A percentile compares a stretch with the other conserved stretches of the same genome.
Conservation (phyloP, 768 basidiomycete genomes). For the Boletus huronensis region DNA sequence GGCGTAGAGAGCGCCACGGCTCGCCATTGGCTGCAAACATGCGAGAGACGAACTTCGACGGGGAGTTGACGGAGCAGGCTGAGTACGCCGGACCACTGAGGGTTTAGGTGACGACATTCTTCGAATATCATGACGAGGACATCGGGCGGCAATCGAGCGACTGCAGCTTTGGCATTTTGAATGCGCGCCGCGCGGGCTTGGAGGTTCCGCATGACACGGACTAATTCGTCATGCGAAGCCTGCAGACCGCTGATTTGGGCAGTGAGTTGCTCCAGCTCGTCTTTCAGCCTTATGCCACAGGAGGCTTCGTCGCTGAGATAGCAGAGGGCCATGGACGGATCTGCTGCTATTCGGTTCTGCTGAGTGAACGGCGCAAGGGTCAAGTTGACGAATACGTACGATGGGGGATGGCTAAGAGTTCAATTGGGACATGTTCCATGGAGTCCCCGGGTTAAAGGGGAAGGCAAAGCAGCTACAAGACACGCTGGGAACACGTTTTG, state of each 20-base stretch:
- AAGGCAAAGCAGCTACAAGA: constrained; percentile 9
- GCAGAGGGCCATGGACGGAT: constrained; percentile 21
- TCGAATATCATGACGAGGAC: constrained; percentile 32
- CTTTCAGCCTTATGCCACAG: constrained; percentile 2
- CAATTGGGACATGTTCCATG: constrained; percentile 20
- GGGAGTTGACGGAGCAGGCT: constrained; percentile 32
- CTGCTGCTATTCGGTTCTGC: constrained; percentile 3
- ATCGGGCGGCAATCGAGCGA: constrained; percentile 31
- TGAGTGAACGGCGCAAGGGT: constrained; percentile 2
- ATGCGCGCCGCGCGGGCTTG: constrained; percentile 30
- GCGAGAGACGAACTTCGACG: constrained; percentile 33
- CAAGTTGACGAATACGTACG: constrained; percentile 15
- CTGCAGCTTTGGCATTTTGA: constrained; percentile 28
- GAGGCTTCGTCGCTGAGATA: constrained; percentile 22
- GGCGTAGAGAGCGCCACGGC: constrained; percentile 33
- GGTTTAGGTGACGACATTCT: constrained; percentile 30
- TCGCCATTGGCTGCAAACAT: constrained; percentile 35
- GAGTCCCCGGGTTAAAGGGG: constrained; percentile 27
- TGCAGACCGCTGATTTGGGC: constrained; percentile 26
- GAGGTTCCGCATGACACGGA: constrained; percentile 24
- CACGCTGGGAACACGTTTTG: constrained; percentile 33
- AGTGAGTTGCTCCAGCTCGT: constrained; percentile 28
- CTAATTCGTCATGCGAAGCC: constrained; percentile 28
- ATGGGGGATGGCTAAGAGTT: constrained; percentile 19
- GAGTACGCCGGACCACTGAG: constrained; percentile 33